Base-by-base conservation (phyloP, 768 basidiomycete species). In the Xerocomus brunneocitrinus region DNA sequence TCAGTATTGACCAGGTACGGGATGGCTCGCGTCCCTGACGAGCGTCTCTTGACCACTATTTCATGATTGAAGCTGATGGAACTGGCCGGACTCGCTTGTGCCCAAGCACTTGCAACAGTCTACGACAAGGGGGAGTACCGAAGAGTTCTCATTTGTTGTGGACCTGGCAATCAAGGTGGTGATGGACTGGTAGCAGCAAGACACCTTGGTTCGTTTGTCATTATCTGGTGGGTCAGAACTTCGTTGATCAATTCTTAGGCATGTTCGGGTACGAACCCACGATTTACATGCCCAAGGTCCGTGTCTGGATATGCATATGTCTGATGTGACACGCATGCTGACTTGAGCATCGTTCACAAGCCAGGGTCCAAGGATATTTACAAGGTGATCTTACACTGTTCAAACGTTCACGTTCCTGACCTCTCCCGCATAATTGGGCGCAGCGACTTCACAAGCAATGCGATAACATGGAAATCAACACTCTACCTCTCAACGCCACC, bases 121-220 rank as follows among this genome's bases (percentile, higher is more conserved):
- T 98, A 91, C 67, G 75, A 74, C 38, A 82, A 78, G 30, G 81
- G 84, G 3, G 79, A 75, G 42, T 83, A 90, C 67, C 79, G 78
- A 35, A 80, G 83, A 10, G 91, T 98, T 6, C 75, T 98, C n/a
- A 90, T 98, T 10, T 93, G 91, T 63, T 98, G 95, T 66, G 97
- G 97, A 16, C 95, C 97, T 7, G 97, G 97, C 39, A 98, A 98
- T 64, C 95, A 98, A 76, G 92, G 82, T 71, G 97, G 97, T 12
- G 97, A 99, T 71, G 97, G 97, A 4, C 75, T 99, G 0, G 95
- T 98, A 25, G 97, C 97, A 28, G 97, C 97, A 40, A 79, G 95
- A 41, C 97, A 99, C 72, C 80, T 99, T 8, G 84, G 91, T 90
- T 59, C 50, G 81, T 56, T 35, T 34, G 22, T 27, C 25, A n/a